Percentiles rank a stretch among this genome's conserved stretches.
phyloP scores from a whole-genome alignment of 1,284 basidiomycete genomes.

The Microbotryum scabiosae region DNA sequence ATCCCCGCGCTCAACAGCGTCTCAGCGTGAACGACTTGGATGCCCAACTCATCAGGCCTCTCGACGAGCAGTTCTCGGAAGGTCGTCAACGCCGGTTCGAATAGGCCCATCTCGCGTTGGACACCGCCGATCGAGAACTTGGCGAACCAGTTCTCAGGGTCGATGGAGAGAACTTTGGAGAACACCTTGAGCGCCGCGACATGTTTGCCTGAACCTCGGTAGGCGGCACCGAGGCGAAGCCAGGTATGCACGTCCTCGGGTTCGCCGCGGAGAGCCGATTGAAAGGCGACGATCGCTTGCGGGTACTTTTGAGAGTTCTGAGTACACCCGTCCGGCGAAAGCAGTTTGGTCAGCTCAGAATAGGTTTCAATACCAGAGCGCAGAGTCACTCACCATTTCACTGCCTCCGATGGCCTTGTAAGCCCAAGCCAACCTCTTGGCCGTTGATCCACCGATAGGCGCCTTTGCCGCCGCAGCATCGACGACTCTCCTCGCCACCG shows the following conservation, averaged over 20 bases:
- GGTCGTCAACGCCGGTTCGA: constrained; percentile 61
- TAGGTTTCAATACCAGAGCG: neutral
- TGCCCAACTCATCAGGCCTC: constrained; percentile 55
- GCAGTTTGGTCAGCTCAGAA: no score
- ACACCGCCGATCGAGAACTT: constrained; percentile 78
- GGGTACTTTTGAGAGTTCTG: constrained; percentile 67
- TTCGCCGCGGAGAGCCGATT: constrained; percentile 75
- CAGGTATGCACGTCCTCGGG: constrained; percentile 70
- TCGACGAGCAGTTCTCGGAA: constrained; percentile 54
- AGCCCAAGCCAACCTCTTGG: constrained; percentile 80
- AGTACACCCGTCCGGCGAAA: neutral
- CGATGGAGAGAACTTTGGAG: constrained; percentile 59
- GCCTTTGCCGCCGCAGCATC: constrained; percentile 43
- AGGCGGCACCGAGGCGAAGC: constrained; percentile 87
- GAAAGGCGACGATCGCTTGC: constrained; percentile 75
- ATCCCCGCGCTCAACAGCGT: constrained; percentile 65
- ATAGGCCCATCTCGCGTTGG: constrained; percentile 68
- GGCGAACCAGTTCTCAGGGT: constrained; percentile 70
- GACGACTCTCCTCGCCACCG: constrained; percentile 82
- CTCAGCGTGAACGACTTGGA: constrained; percentile 65
- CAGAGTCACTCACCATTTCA: constrained; percentile 59
- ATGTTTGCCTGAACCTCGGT: constrained; percentile 76
- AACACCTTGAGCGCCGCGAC: constrained; percentile 86
- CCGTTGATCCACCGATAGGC: constrained; percentile 43
- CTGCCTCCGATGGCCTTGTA: constrained; percentile 96